These are phyloP conservation scores for Trichothecium sympodiale DNA, from an alignment of 2,329 filamentous ascomycete genomes.

Conservation along the genomic window DNA sequence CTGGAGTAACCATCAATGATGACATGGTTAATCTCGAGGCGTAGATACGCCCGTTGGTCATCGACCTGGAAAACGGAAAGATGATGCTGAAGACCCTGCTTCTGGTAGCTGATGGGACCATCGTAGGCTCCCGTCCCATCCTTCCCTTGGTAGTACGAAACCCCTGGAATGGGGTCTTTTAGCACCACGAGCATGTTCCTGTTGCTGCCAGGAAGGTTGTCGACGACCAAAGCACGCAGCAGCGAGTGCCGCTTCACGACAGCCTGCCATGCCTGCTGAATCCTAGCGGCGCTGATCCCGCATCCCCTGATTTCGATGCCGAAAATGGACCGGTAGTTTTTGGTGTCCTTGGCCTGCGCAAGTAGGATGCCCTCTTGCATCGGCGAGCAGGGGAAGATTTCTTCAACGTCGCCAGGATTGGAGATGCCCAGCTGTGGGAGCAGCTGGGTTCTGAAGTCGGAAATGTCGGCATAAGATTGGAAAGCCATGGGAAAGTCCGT, in stretches of 20 bases:
- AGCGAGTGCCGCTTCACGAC: conserved; percentile 4
- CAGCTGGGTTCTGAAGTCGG: conserved; percentile 2
- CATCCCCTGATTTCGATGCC: too few species aligned
- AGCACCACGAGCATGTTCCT: not conserved
- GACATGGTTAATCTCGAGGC: conserved; percentile 3
- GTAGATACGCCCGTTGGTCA: not conserved
- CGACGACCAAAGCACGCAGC: not conserved
- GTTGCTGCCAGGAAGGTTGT: not conserved
- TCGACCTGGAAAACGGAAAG: not conserved
- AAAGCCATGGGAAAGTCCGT: conserved; percentile 14
- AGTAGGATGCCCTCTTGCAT: conserved; percentile 20
- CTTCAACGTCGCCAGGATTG: conserved; percentile 9
- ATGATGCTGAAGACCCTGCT: too few species aligned
- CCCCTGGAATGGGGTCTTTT: not conserved
- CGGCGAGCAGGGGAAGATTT: conserved; percentile 18
- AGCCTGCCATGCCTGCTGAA: conserved; percentile 2
- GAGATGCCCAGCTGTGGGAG: not conserved
- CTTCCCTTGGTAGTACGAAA: not conserved
- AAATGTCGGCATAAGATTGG: conserved; percentile 3
- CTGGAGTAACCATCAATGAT: conserved; percentile 3
- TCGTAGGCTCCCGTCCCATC: too few species aligned
- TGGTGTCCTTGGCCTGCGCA: conserved; percentile 12
- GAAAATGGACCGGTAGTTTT: conserved; percentile 11
- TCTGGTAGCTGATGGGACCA: too few species aligned
- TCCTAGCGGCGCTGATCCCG: too few species aligned